A percentile compares a stretch with the other conserved stretches of the same genome.
phyloP scores from a whole-genome alignment of 768 basidiomycete genomes.

The Mycena chlorophos region DNA sequence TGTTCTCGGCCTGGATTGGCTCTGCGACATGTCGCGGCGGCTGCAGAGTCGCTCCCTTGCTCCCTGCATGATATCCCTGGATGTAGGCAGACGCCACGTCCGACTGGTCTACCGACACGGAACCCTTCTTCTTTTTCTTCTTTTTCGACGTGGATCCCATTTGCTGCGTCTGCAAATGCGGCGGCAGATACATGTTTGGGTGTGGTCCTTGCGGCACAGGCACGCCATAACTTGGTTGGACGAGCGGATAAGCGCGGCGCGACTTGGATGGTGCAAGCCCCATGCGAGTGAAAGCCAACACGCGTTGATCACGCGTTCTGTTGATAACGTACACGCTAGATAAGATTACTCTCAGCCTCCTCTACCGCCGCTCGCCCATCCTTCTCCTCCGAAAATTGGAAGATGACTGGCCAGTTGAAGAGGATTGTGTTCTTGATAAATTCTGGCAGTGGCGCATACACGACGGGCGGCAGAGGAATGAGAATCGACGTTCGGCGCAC shows the following conservation, averaged over 20 bases:
- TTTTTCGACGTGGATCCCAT: background rate
- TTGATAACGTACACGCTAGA: background rate
- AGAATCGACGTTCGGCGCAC: slow-evolving; percentile 58
- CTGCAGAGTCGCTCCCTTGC: slow-evolving; percentile 11
- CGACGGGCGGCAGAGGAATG: slow-evolving; percentile 55
- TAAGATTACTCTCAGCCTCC: too few species aligned
- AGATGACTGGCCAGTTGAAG: slow-evolving; percentile 65
- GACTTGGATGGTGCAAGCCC: slow-evolving; percentile 19
- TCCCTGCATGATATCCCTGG: slow-evolving; percentile 14
- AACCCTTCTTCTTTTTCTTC: slow-evolving; percentile 13
- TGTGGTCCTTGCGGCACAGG: slow-evolving; percentile 15
- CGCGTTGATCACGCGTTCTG: slow-evolving; percentile 13
- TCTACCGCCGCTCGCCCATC: slow-evolving; percentile 48
- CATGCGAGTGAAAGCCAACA: slow-evolving; percentile 14
- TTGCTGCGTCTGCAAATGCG: slow-evolving; percentile 12
- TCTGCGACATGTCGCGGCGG: slow-evolving; percentile 6
- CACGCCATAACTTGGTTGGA: slow-evolving; percentile 16
- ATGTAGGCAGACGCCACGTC: slow-evolving; percentile 15
- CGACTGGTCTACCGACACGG: slow-evolving; percentile 7
- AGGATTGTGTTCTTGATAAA: slow-evolving; percentile 56
- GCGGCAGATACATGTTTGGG: slow-evolving; percentile 13
- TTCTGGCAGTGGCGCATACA: slow-evolving; percentile 54
- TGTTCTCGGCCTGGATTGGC: slow-evolving; percentile 10
- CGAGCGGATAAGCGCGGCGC: slow-evolving; percentile 12
- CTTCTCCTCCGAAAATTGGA: slow-evolving; percentile 52